Evolutionary conservation across 148 eudicot species (phyloP).

Genomic region (Amaranthus cruentus): DNA sequence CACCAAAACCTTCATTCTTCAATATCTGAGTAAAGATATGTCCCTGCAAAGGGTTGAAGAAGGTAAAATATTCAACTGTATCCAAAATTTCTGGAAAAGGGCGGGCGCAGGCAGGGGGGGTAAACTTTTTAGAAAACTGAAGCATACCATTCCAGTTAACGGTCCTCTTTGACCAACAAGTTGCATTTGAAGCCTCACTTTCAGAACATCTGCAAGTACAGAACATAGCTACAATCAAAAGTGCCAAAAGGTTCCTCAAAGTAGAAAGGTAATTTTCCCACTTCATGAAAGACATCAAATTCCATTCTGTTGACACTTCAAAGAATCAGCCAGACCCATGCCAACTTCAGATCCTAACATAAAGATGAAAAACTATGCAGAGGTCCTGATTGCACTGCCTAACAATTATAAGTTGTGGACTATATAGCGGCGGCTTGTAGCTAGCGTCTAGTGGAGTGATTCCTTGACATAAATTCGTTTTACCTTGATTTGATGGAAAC

Average conservation of each 20-base stretch:
- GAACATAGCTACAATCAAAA: constrained; percentile 5
- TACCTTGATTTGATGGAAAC: too few relatives aligned
- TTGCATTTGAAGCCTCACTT: constrained; percentile 97
- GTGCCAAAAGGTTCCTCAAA: constrained; percentile 7
- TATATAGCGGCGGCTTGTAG: too few relatives aligned
- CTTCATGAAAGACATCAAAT: not conserved
- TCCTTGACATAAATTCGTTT: too few relatives aligned
- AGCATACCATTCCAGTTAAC: constrained; percentile 69
- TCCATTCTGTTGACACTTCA: not conserved
- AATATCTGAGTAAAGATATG: constrained; percentile 47
- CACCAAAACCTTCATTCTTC: constrained; percentile 66
- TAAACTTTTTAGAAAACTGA: not conserved
- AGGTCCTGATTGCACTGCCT: not conserved
- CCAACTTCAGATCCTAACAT: not conserved
- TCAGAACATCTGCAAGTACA: constrained; percentile 72
- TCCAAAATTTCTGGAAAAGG: not conserved
- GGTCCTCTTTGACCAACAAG: constrained; percentile 93
- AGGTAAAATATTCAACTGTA: constrained; percentile 2
- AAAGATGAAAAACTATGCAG: not conserved
- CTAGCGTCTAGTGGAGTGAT: too few relatives aligned
- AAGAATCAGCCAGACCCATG: not conserved
- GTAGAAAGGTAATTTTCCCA: not conserved
- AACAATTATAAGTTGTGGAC: not conserved
- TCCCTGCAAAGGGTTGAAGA: constrained; percentile 41
- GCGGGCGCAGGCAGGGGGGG: not conserved